These are phyloP conservation scores for Funneliformis geosporum DNA, from an alignment of 192 early-diverging fungal genomes.

Conservation along the genomic window DNA sequence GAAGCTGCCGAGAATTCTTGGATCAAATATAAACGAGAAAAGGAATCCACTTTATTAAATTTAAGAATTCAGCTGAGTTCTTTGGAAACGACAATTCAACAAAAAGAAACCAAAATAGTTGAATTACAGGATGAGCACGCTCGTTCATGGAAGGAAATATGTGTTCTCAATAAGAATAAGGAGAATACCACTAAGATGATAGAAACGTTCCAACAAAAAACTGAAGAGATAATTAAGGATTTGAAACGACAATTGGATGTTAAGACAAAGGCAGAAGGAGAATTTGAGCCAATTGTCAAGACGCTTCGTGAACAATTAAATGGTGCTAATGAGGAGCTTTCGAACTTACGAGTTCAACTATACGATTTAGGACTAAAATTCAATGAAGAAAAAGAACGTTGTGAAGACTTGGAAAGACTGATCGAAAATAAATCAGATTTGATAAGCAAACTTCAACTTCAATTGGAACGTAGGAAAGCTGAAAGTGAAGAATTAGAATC, in stretches of 20 bases:
- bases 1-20: not conserved
- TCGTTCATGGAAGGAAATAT: not conserved
- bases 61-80: not conserved
- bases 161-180: not conserved
- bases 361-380: not conserved
- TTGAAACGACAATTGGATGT: conserved; percentile 7
- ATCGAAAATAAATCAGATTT: not conserved
- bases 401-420: not conserved
- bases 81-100: not conserved
- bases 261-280: not conserved
- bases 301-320: not conserved
- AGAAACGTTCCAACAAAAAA: not conserved
- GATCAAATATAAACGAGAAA: not conserved
- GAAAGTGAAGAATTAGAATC: not conserved
- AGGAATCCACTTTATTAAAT: not conserved
- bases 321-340: not conserved
- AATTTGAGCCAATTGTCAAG: not conserved
- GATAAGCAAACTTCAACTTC: not conserved
- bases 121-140: not conserved
- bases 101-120: not conserved
- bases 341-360: not conserved
- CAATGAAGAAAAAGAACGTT: not conserved
- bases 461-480: not conserved
- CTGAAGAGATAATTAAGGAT: conserved; percentile 4
- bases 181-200: not conserved